phyloP scores from a whole-genome alignment of 306 rosid genomes.

The Gastrolobium villosum region DNA sequence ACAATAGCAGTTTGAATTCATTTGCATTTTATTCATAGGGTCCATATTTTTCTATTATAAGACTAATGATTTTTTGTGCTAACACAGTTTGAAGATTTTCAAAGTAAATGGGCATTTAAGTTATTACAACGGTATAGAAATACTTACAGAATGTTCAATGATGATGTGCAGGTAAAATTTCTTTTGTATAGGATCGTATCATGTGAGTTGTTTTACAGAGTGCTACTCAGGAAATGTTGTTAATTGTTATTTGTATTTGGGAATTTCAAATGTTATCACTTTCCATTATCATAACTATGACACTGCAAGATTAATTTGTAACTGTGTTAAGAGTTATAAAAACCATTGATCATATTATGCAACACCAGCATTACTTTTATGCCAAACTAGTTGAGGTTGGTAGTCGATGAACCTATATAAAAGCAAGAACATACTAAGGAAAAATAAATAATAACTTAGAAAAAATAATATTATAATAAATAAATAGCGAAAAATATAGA shows the following conservation, averaged over 20 bases:
- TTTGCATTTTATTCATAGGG: constrained; percentile 11
- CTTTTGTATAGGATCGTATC: constrained; percentile 1
- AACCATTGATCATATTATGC: constrained; percentile 24
- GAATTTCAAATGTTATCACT: constrained; percentile 14
- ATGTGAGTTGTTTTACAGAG: constrained; percentile 8
- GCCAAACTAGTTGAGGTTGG: no score
- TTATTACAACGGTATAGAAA: constrained; percentile 92
- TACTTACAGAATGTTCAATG: constrained; percentile 96
- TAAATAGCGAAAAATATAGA: no score
- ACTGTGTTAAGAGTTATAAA: background rate
- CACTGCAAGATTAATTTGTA: background rate
- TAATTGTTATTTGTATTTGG: constrained; percentile 2
- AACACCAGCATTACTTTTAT: no score
- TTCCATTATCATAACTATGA: constrained; percentile 12
- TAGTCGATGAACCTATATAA: no score
- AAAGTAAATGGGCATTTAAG: constrained; percentile 99
- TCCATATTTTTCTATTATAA: background rate
- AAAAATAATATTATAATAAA: no score
- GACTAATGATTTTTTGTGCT: constrained; percentile 39
- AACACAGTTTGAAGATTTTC: constrained; percentile 96
- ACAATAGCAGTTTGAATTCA: constrained; percentile 5
- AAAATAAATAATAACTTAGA: no score
- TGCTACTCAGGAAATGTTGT: constrained; percentile 30
- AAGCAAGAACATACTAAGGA: no score
- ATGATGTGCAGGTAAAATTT: constrained; percentile 91